phyloP scores from a whole-genome alignment of 2,329 filamentous ascomycete species.

The Zalaria sp. region DNA sequence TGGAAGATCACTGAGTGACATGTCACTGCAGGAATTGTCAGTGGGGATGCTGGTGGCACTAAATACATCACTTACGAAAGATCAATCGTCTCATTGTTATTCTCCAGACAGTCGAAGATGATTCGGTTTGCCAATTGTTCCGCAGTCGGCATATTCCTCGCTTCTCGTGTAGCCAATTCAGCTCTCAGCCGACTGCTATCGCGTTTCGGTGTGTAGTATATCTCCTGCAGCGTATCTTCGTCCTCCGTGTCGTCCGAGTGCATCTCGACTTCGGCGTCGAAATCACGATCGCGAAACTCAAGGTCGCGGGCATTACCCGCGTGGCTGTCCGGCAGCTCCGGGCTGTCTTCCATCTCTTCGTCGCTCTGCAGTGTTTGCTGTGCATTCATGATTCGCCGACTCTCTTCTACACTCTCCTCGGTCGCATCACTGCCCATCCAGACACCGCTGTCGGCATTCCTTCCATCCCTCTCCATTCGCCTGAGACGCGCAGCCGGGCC shows the following conservation, averaged over 20 bases:
- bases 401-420: slow-evolving; percentile 16
- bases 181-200: not conserved
- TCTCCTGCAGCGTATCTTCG: not conserved
- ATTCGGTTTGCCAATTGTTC: slow-evolving; percentile 10
- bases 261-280: not conserved
- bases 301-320: not conserved
- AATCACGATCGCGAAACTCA: not conserved
- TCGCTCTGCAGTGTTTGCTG: not conserved
- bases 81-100: slow-evolving; percentile 45
- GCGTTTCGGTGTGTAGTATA: not conserved
- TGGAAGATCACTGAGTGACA: slow-evolving; percentile 39
- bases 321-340: too few species aligned
- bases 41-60: not conserved
- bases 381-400: too few species aligned
- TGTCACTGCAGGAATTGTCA: slow-evolving; percentile 2
- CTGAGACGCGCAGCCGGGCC: slow-evolving; percentile 10
- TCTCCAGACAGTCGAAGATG: slow-evolving; percentile 28
- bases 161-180: too few species aligned
- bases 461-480: slow-evolving; percentile 33
- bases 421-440: slow-evolving; percentile 50
- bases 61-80: slow-evolving; percentile 36
- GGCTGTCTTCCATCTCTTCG: slow-evolving; percentile 1
- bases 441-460: slow-evolving; percentile 55
- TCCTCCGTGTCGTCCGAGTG: not conserved
- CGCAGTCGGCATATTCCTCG: not conserved